Evolutionary conservation across 2,329 filamentous ascomycete genomes (phyloP), one percentile per base, ranked within the genome.

Genomic region (Periconia sp.): DNA sequence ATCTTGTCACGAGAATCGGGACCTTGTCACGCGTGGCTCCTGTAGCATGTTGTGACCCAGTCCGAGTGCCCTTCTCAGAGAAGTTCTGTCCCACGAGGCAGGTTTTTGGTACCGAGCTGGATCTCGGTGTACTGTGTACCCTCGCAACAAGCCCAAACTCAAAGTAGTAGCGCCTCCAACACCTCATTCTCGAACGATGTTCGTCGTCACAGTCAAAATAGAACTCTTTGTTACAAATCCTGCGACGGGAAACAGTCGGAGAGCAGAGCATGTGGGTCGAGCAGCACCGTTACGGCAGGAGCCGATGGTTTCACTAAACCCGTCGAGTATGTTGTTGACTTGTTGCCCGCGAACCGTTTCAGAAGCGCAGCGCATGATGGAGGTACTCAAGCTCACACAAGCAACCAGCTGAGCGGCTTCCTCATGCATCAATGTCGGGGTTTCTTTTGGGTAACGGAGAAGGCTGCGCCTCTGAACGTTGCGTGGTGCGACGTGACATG

Each of bases 291-390:
- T 34, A 10, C 16, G 22, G 15, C 18, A 23, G 24, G 22, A 15
- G 33, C 33, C 33, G 33, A 36, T n/a, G 19, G 43, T 46, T 46
- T 46, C 43, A 46, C 43, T 32, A 46, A 28, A 46, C 28, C 28
- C 33, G 34, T 38, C 43, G 35, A 31, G n/a, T n/a, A 29, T 13
- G 17, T 33, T 39, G 28, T 40, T 34, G 38, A 28, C 23, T 37
- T 33, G 22, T 37, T 17, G 16, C 12, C 17, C 10, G 5, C 13
- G 28, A n/a, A n/a, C 38, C n/a, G 43, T 46, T 46, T 46, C 43
- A 42, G 33, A 40, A 13, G 12, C 23, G 18, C 26, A 33, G 36
- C 34, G 42, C 42, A 45, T 45, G 17, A 45, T 19, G 10, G 16
- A 40, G 24, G 21, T 22, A 22, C 18, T 24, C 22, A 34, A 40